Base-by-base conservation (phyloP, 768 basidiomycete genomes). In the Rhizopogon vesiculosus region DNA sequence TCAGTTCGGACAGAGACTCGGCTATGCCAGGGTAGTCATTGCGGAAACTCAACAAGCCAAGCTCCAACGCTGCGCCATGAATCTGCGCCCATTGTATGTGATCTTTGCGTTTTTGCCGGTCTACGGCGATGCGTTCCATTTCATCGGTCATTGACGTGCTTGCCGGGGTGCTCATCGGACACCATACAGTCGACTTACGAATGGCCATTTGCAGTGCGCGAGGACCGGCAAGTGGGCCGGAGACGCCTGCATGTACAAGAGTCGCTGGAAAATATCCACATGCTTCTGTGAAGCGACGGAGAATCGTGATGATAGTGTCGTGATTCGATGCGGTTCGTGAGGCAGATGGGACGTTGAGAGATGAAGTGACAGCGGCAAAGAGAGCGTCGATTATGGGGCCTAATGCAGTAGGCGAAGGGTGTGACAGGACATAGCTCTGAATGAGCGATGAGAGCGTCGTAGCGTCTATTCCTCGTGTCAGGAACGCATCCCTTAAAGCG, bases 31-130 rank as follows among this genome's bases (percentile, higher is more conserved):
- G 69, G 52, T 80, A 82, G 13, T 74, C 74, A 19, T 69, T 67
- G 2, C 76, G 76, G 66, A 78, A 62, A 2, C 66, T 70, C 42
- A 85, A 65, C 64, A 84, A 74, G 13, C 80, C 79, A 1, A 84
- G 74, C 59, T 86, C 84, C 42, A 86, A 74, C 8, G 84, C 83
- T 4, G 84, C 79, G 0, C 81, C 84, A 59, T 86, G 84, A 12
- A 86, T 81, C 38, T 81, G 78, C 0, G 84, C 84, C 84, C 84
- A 86, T 51, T 83, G 81, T 0, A 86, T 80, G 57, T 86, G 77
- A 53, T 85, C 83, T 53, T 84, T 85, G 54, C 82, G 75, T 3
- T 82, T 73, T 59, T 84, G 82, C 43, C 84, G 73, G 53, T 86
- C 84, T 22, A 62, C 68, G 19, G 82, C 82, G 53, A 85, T 83